Percentiles rank a stretch among this genome's conserved stretches.
phyloP scores from a whole-genome alignment of 2,329 filamentous ascomycete species.

The Ophiostoma piceae region DNA sequence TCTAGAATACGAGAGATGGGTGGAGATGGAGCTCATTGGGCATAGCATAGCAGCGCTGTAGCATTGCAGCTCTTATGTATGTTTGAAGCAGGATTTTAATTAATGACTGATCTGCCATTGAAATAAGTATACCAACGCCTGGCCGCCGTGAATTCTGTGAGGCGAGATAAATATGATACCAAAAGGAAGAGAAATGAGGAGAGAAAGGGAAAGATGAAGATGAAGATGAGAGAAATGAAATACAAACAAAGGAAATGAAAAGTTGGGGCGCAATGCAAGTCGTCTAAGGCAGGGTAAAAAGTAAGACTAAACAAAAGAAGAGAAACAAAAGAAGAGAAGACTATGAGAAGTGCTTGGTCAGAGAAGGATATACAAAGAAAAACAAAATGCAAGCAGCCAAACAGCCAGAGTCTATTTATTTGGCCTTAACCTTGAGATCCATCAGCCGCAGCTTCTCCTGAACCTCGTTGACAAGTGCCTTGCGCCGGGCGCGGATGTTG shows the following conservation, averaged over 20 bases:
- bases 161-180: not conserved
- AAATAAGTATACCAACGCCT: not conserved
- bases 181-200: not conserved
- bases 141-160: not conserved
- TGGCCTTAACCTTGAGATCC: slow-evolving; percentile 42
- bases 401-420: not conserved
- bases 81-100: not conserved
- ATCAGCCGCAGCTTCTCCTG: slow-evolving; percentile 61
- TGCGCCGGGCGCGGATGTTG: slow-evolving; percentile 60
- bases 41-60: not conserved
- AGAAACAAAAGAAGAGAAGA: not conserved
- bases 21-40: not conserved
- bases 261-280: not conserved
- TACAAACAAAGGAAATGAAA: slow-evolving; percentile 1
- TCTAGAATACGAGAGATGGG: not conserved
- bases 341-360: not conserved
- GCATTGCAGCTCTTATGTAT: not conserved
- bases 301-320: not conserved
- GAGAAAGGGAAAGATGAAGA: not conserved
- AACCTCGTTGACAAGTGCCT: slow-evolving; percentile 66
- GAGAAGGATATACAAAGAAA: not conserved
- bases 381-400: not conserved
- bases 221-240: not conserved
- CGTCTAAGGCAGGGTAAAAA: not conserved
- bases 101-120: not conserved